These are phyloP conservation scores for Phaeosphaeria sp. DNA, from an alignment of 2,329 filamentous ascomycete genomes.

Conservation along the genomic window DNA sequence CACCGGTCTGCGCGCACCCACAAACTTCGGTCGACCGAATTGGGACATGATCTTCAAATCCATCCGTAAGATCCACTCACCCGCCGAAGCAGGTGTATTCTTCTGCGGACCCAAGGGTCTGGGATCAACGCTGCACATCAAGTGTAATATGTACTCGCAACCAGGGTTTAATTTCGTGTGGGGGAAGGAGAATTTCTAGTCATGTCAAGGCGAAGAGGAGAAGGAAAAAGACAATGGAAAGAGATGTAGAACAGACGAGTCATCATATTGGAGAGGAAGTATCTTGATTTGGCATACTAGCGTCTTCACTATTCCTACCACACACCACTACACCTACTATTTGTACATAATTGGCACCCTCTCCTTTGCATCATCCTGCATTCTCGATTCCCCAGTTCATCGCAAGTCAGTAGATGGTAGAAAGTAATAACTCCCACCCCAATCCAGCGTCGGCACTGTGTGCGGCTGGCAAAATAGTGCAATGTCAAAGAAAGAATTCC, in stretches of 20 bases:
- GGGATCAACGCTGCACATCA: conserved; percentile 78
- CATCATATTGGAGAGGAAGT: not conserved
- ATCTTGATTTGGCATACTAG: not conserved
- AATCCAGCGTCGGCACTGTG: not conserved
- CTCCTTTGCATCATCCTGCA: not conserved
- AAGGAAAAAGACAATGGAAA: not conserved
- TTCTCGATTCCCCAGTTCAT: not conserved
- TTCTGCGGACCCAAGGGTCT: conserved; percentile 85
- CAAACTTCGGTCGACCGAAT: conserved; percentile 85
- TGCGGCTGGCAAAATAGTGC: not conserved
- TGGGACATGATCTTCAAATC: conserved; percentile 91
- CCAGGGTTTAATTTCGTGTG: conserved; percentile 74
- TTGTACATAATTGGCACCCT: not conserved
- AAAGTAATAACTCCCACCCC: not conserved
- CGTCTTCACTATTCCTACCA: not conserved
- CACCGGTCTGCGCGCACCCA: conserved; percentile 80
- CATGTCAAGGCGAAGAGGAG: not conserved
- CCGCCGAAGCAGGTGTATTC: conserved; percentile 59
- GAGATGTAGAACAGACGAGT: not conserved
- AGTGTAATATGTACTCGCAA: conserved; percentile 88
- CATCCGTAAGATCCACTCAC: conserved; percentile 72
- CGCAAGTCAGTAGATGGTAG: not conserved
- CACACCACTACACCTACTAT: not conserved
- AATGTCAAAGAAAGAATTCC: too few species aligned
- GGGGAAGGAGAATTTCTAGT: conserved; percentile 73